Conservation (phyloP, 2,329 filamentous ascomycete species). For the Aspergillus hortae region DNA sequence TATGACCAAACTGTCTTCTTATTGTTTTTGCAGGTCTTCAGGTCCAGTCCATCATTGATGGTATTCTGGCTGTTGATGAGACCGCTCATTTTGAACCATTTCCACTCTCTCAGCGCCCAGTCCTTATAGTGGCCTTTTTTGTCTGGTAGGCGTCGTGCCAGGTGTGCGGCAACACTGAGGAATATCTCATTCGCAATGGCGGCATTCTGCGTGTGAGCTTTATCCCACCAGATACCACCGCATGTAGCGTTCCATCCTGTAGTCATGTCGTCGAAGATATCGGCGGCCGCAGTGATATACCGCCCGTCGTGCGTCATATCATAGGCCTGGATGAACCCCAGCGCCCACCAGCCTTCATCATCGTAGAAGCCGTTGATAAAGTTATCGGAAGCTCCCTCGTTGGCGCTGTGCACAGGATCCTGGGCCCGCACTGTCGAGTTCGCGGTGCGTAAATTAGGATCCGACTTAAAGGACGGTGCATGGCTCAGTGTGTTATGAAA, state of each 20-base stretch:
- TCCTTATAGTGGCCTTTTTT: conserved; percentile 40
- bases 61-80: conserved; percentile 47
- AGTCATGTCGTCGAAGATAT: conserved; percentile 40
- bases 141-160: conserved; percentile 48
- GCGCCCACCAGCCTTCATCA: conserved; percentile 53
- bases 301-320: conserved; percentile 45
- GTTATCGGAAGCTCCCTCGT: conserved; percentile 15
- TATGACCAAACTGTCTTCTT: conserved; percentile 48
- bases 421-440: conserved; percentile 3
- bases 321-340: conserved; percentile 55
- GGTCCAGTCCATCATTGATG: conserved; percentile 53
- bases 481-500: conserved; percentile 43
- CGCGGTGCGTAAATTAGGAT: conserved; percentile 14
- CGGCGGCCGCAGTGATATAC: conserved; percentile 47
- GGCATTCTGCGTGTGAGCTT: conserved; percentile 45
- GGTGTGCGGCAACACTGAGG: conserved; percentile 51
- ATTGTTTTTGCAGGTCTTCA: conserved; percentile 50
- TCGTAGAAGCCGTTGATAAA: conserved; percentile 43
- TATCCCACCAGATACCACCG: conserved; percentile 49
- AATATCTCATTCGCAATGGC: conserved; percentile 59
- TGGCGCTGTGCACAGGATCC: neutral
- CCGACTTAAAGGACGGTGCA: conserved; percentile 14
- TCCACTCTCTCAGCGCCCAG: conserved; percentile 48
- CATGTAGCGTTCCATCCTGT: conserved; percentile 5
- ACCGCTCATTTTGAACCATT: conserved; percentile 49